Conservation (phyloP, 371 early-diverging fungal species). For the Synchytrium microbalum region DNA sequence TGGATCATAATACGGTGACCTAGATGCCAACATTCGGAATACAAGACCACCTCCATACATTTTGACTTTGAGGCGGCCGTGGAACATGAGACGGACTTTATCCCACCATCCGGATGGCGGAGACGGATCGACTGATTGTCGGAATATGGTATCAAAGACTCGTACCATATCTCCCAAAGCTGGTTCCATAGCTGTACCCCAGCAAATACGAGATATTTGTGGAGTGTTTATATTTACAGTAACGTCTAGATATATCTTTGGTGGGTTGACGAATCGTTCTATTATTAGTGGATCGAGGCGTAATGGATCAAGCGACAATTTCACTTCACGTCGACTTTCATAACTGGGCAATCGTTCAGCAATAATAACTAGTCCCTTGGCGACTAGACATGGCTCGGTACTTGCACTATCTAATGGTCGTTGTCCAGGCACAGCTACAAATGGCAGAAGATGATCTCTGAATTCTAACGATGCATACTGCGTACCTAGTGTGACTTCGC, state of each 20-base stretch:
- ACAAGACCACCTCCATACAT: constrained; percentile 52
- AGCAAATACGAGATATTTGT: constrained; percentile 29
- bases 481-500: constrained; percentile 37
- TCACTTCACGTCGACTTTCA: constrained; percentile 26
- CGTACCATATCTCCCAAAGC: constrained; percentile 55
- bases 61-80: constrained; percentile 44
- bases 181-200: constrained; percentile 59
- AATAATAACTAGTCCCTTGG: constrained; percentile 37
- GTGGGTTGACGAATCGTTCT: constrained; percentile 48
- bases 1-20: constrained; percentile 36
- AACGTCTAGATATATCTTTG: constrained; percentile 54
- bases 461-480: constrained; percentile 42
- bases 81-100: constrained; percentile 59
- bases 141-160: constrained; percentile 54
- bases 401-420: not conserved
- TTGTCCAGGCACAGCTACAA: constrained; percentile 42
- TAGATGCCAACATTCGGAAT: constrained; percentile 34
- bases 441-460: constrained; percentile 52
- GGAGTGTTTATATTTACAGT: constrained; percentile 38
- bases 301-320: constrained; percentile 24
- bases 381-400: constrained; percentile 18
- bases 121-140: constrained; percentile 58
- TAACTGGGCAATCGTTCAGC: constrained; percentile 27
- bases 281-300: constrained; percentile 29
- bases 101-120: constrained; percentile 71